Base-by-base conservation (phyloP, 2,329 filamentous ascomycete genomes). In the Pseudopyrenochaeta lycopersici region DNA sequence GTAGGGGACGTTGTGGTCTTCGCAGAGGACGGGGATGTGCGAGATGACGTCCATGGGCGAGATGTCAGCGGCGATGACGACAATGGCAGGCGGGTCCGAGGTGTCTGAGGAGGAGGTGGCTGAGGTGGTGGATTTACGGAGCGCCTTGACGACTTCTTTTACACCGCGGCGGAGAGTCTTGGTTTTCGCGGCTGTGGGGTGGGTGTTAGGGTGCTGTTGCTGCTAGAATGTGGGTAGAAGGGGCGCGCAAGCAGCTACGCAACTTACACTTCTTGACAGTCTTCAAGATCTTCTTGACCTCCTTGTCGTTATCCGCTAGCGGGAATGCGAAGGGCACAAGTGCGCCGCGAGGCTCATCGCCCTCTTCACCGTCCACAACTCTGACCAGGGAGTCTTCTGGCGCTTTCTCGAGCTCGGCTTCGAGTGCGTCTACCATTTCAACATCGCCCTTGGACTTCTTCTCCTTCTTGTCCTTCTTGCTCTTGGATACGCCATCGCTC, bases 11-110 rank as follows among this genome's bases (percentile, higher is more conserved):
- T 91, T 91, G 84, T 97, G 93, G 81, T 98, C 94, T 82, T 99
- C 95, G 85, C 95, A 98, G 53, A 98, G 89, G 52, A 99, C 91
- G 70, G 95, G 95, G 64, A 99, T 91, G 81, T 99, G 95, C 56
- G 91, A 95, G 81, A 99, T 97, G 76, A 99, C 95, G 78, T 99
- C 95, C 88, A 95, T 94, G 63, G 95, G 95, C 47, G 91, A 97
- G 82, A 99, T 98, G 79, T 99, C 95, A 68, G 91, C 95, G 31
- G 95, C 95, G 66, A 99, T 91, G 76, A 99, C 84, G 70, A 97
- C 92, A 64, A 99, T 85, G 59, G 82, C 85, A 64, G 88, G 85
- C 39, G 90, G 88, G 53, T 73, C 56, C 71, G 88, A 82, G 48
- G 71, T 61, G 49, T 70, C 63, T 42, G 84, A 77, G 46, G 85